Percentiles rank a stretch among this genome's conserved stretches.
phyloP scores from a whole-genome alignment of 352 stramenopile genomes.

The Phytophthora europaea region DNA sequence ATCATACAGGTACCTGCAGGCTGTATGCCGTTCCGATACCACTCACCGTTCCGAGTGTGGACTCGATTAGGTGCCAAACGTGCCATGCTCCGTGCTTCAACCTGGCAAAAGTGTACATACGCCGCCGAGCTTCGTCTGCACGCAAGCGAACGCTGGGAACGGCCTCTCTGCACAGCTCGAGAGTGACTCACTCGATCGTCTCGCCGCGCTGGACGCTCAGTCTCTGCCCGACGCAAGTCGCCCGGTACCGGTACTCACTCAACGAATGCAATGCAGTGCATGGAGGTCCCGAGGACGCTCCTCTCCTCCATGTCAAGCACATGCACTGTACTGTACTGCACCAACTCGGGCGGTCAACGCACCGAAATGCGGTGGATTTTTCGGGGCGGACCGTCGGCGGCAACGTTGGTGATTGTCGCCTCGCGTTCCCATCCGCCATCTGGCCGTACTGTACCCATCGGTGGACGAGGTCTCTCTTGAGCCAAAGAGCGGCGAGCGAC shows the following conservation, averaged over 20 bases:
- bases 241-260: background rate
- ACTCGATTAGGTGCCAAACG: background rate
- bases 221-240: background rate
- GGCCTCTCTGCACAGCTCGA: constrained; percentile 23
- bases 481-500: background rate
- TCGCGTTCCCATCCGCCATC: constrained; percentile 25
- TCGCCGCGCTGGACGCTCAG: background rate
- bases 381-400: constrained; percentile 17
- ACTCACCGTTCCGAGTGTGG: background rate
- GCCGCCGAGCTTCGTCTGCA: constrained; percentile 4
- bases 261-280: background rate
- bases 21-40: background rate
- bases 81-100: background rate
- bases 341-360: background rate
- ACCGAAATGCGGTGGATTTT: constrained; percentile 42
- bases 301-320: background rate
- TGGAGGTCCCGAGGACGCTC: background rate
- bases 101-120: constrained; percentile 33
- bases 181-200: background rate
- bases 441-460: constrained; percentile 18
- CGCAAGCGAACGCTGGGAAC: constrained; percentile 14
- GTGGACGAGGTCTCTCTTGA: background rate
- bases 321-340: too few relatives aligned
- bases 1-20: too few relatives aligned
- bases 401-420: constrained; percentile 9